Percentiles rank a stretch among this genome's conserved stretches.
Evolutionary conservation across 257 asterid species (phyloP).

Genomic region (Lycium ferocissimum): DNA sequence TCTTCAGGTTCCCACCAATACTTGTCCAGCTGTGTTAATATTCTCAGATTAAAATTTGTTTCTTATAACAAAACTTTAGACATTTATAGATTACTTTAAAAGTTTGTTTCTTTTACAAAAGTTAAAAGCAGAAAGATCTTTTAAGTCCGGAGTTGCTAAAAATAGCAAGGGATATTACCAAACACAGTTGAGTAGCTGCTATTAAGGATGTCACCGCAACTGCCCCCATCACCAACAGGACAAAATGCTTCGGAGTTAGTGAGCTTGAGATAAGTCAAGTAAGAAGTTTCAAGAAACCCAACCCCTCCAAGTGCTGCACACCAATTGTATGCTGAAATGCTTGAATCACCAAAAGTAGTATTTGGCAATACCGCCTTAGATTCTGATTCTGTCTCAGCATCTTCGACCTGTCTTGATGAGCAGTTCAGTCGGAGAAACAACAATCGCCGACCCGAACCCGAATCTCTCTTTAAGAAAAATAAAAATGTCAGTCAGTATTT

Average conservation of each 20-base stretch:
- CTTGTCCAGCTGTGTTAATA: not conserved
- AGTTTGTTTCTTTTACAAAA: not conserved
- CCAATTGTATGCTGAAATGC: conserved; percentile 65
- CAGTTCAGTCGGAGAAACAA: conserved; percentile 61
- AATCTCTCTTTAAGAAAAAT: conserved; percentile 46
- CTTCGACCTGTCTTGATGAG: conserved; percentile 56
- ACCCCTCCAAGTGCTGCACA: conserved; percentile 78
- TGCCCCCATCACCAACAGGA: conserved; percentile 67
- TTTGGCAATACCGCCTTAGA: conserved; percentile 45
- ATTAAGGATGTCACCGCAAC: conserved; percentile 74
- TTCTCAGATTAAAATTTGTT: too few relatives aligned
- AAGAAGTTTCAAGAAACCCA: conserved; percentile 86
- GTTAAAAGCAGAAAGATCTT: not conserved
- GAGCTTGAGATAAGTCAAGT: conserved; percentile 80
- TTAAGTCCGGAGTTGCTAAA: not conserved
- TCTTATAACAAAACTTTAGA: not conserved
- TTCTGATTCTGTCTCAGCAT: conserved; percentile 48
- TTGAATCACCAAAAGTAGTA: conserved; percentile 34
- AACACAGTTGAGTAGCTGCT: conserved; percentile 77
- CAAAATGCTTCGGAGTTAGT: conserved; percentile 83
- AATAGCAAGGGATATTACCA: conserved; percentile 52
- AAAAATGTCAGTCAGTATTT: conserved; percentile 29
- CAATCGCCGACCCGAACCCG: conserved; percentile 45
- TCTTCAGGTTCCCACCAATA: not conserved
- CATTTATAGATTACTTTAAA: not conserved